A percentile compares a stretch with the other conserved stretches of the same genome.
These are phyloP conservation scores for Cocos nucifera DNA, from an alignment of 176 grass and related monocot species.

Conservation along the genomic window DNA sequence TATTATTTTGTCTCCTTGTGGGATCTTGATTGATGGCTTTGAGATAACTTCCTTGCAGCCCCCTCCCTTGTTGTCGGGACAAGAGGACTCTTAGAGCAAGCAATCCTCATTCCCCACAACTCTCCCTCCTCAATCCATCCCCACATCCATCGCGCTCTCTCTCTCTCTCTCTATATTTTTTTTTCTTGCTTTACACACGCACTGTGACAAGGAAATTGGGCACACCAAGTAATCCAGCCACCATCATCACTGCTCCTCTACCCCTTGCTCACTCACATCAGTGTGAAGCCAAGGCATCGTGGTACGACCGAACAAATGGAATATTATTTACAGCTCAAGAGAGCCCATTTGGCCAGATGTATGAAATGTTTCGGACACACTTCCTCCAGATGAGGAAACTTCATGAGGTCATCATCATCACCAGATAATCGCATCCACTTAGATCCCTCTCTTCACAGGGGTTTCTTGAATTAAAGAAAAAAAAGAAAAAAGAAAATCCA, in stretches of 20 bases:
- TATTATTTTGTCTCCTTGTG: constrained; percentile 63
- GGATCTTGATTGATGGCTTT: constrained; percentile 57
- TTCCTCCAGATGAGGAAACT: constrained; percentile 47
- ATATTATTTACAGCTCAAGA: constrained; percentile 26
- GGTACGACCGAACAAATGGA: constrained; percentile 98
- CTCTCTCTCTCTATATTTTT: not conserved
- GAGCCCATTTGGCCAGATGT: constrained; percentile 45
- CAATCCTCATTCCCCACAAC: constrained; percentile 13
- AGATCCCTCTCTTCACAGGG: too few relatives aligned
- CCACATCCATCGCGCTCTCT: not conserved
- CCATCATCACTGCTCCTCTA: not conserved
- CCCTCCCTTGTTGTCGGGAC: constrained; percentile 29
- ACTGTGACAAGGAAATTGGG: too few relatives aligned
- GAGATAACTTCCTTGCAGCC: constrained; percentile 37
- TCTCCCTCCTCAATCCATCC: not conserved
- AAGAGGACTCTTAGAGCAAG: constrained; percentile 28
- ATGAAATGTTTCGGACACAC: constrained; percentile 74
- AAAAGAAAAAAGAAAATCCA: too few relatives aligned
- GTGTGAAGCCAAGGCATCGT: constrained; percentile 44
- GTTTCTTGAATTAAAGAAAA: too few relatives aligned
- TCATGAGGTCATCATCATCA: constrained; percentile 21
- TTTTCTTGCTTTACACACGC: too few relatives aligned
- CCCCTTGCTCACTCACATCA: constrained; percentile 96
- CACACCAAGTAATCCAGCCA: not conserved
- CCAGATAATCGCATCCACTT: constrained; percentile 51